A percentile compares a stretch with the other conserved stretches of the same genome.
These are phyloP conservation scores for Petasospora rhodanensis DNA, from an alignment of 1,139 yeast species.

Conservation along the genomic window DNA sequence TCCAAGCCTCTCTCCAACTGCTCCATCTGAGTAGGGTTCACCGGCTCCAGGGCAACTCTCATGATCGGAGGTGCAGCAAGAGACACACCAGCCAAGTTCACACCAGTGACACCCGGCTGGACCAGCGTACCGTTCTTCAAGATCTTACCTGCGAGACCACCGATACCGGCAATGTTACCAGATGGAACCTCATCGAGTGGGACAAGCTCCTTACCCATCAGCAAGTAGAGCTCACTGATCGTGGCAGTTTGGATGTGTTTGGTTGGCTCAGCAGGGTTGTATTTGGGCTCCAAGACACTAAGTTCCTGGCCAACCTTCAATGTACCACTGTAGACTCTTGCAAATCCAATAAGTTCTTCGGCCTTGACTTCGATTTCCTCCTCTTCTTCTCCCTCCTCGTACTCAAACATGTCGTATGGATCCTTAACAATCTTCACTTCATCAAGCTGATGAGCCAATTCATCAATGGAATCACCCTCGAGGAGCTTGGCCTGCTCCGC, in stretches of 20 bases:
- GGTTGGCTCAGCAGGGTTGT: conserved; percentile 65
- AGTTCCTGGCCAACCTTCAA: conserved; percentile 69
- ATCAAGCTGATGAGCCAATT: conserved; percentile 10
- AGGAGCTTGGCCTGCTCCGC: conserved; percentile 54
- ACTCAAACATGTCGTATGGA: conserved; percentile 27
- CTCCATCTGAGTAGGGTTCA: conserved; percentile 74
- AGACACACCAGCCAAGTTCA: conserved; percentile 68
- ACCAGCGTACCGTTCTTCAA: conserved; percentile 85
- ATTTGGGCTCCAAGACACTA: conserved; percentile 80
- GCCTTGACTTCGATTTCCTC: conserved; percentile 43
- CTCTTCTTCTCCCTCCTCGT: conserved; percentile 37
- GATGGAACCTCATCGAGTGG: conserved; percentile 81
- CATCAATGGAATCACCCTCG: conserved; percentile 15
- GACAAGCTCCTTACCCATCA: conserved; percentile 92
- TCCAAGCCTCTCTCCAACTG: conserved; percentile 75
- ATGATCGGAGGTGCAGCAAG: conserved; percentile 79
- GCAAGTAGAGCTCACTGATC: conserved; percentile 66
- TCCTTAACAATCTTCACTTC: conserved; percentile 26
- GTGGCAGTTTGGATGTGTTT: conserved; percentile 50
- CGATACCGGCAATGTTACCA: conserved; percentile 92
- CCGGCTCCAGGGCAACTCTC: conserved; percentile 92
- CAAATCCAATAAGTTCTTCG: conserved; percentile 78
- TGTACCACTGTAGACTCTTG: conserved; percentile 86
- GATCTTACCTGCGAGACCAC: conserved; percentile 79
- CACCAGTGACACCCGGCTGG: conserved; percentile 43